Conservation (phyloP, 345 rosid genomes). For the Mercurialis annua region DNA sequence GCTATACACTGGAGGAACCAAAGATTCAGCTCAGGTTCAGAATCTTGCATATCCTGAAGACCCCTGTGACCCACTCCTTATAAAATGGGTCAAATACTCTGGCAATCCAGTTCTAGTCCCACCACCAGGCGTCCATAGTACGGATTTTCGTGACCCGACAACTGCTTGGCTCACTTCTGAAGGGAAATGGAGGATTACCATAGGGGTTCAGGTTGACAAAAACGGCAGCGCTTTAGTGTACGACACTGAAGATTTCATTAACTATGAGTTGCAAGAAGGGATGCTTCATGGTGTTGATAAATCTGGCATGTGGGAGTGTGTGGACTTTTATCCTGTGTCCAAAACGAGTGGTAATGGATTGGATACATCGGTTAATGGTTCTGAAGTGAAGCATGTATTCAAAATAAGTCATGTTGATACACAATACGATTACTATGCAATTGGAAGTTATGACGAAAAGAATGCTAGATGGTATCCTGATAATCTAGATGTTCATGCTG, state of each 20-base stretch:
- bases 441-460: conserved; percentile 54
- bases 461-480: conserved; percentile 51
- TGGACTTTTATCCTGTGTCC: conserved; percentile 65
- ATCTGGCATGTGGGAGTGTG: conserved; percentile 97
- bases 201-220: conserved; percentile 65
- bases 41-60: conserved; percentile 87
- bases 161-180: conserved; percentile 81
- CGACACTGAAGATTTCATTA: conserved; percentile 71
- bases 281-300: conserved; percentile 57
- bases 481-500: conserved; percentile 48
- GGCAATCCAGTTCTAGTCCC: conserved; percentile 78
- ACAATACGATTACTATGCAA: conserved; percentile 56
- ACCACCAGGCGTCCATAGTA: conserved; percentile 51
- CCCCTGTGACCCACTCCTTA: conserved; percentile 67
- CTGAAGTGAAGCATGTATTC: conserved; percentile 52
- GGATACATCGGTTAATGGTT: conserved; percentile 51
- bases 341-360: conserved; percentile 29
- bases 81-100: conserved; percentile 62
- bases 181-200: conserved; percentile 77
- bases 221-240: conserved; percentile 70
- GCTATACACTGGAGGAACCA: conserved; percentile 85
- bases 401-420: conserved; percentile 61
- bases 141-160: conserved; percentile 94
- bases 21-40: conserved; percentile 69
- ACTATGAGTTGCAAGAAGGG: conserved; percentile 30